Base-by-base conservation (phyloP, 768 basidiomycete species). In the Brasilioporus rufonigricans region DNA sequence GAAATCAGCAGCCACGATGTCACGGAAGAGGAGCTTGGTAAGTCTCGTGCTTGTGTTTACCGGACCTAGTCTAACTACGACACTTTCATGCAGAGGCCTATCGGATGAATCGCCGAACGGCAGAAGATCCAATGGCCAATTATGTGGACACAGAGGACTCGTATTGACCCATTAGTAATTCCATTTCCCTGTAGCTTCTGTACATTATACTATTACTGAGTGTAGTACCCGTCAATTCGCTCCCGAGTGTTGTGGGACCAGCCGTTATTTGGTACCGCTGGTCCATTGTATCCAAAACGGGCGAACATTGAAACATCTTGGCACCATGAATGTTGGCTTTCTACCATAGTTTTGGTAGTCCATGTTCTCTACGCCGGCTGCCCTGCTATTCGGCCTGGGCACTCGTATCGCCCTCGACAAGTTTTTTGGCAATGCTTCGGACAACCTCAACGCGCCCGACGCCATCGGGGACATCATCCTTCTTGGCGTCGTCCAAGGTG, bases 81-180 rank as follows among this genome's bases (percentile, higher is more conserved):
- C 31, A 45, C 50, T 13, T 55, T 24, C 24, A 43, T 69, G 57
- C 76, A 91, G 93, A 97, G 87, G 91, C 89, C n/a, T 97, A 95
- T 71, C 82, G 93, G 54, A 86, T 93, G 82, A 79, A 70, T 27
- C 81, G 80, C 60, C 81, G 83, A 48, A 80, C 82, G 1, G 75
- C 78, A 45, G 91, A 93, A 54, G 93, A 97, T 71, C 93, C 93
- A 4, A 97, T 97, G 93, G 89, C 90, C 38, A 91, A 90, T 69
- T 93, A 94, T 67, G 79, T 91, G 48, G 93, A 93, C 69, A 60
- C 70, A 41, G 83, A 81, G 47, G 57, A 62, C 55, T 19, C 32
- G 41, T 64, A 53, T 43, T 66, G 49, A 63, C 14, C 12, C 19
- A 19, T 36, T 3, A 6, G 16, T 27, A 5, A 27, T 16, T 26